phyloP scores from a whole-genome alignment of 768 basidiomycete genomes.

The Pilatotrama ljubarskyi region DNA sequence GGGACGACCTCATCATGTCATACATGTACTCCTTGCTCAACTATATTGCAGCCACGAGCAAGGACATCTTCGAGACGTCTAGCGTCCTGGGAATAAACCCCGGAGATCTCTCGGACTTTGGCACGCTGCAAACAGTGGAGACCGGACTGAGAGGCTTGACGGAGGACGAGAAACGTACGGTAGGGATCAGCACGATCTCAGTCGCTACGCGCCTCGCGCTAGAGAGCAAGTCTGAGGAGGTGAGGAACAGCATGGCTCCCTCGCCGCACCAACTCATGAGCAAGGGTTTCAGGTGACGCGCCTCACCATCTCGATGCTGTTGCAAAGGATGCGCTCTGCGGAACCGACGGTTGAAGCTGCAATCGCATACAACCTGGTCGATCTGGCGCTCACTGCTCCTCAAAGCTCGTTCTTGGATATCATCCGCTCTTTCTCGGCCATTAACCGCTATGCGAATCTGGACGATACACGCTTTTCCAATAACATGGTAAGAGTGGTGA shows the following conservation, averaged over 20 bases:
- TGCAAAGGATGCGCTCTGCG: constrained; percentile 82
- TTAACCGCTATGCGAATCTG: constrained; percentile 83
- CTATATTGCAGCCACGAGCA: constrained; percentile 82
- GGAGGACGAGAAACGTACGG: constrained; percentile 81
- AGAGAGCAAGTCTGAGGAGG: constrained; percentile 86
- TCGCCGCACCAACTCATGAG: not conserved
- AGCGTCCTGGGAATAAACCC: constrained; percentile 38
- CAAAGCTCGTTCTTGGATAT: constrained; percentile 80
- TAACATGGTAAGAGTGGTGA: constrained; percentile 73
- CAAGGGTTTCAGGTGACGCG: constrained; percentile 61
- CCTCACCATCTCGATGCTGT: constrained; percentile 87
- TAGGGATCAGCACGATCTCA: constrained; percentile 89
- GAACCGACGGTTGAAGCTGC: constrained; percentile 90
- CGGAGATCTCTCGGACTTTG: constrained; percentile 41
- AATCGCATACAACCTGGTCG: constrained; percentile 89
- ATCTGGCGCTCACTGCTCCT: constrained; percentile 80
- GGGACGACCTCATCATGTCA: constrained; percentile 88
- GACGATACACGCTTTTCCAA: constrained; percentile 88
- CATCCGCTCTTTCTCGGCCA: constrained; percentile 77
- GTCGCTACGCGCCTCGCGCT: constrained; percentile 86
- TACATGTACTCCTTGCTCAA: constrained; percentile 97
- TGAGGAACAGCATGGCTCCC: constrained; percentile 27
- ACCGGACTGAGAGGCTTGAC: constrained; percentile 64
- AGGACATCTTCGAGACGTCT: constrained; percentile 62
- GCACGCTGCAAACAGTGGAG: constrained; percentile 59